Percentiles rank a stretch among this genome's conserved stretches.
These are phyloP conservation scores for Cadophora malorum DNA, from an alignment of 2,329 filamentous ascomycete genomes.

Conservation along the genomic window DNA sequence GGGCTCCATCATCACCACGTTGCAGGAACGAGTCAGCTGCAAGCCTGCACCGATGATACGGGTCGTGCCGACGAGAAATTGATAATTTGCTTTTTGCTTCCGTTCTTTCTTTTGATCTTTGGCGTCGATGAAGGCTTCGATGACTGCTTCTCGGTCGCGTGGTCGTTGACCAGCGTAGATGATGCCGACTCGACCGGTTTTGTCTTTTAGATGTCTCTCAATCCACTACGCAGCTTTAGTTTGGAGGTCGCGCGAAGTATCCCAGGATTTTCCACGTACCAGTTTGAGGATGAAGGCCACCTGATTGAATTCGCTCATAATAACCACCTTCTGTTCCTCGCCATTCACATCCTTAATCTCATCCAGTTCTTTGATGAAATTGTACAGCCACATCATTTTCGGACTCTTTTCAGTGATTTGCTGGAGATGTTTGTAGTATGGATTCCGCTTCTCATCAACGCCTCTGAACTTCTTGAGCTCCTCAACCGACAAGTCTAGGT, in stretches of 20 bases:
- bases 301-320: constrained; percentile 31
- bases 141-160: constrained; percentile 10
- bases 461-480: constrained; percentile 23
- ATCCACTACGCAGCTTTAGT: constrained; percentile 26
- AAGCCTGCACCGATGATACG: constrained; percentile 31
- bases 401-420: constrained; percentile 31
- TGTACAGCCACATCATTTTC: constrained; percentile 32
- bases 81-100: constrained; percentile 26
- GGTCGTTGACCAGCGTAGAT: constrained; percentile 23
- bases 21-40: constrained; percentile 29
- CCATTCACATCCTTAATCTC: constrained; percentile 18
- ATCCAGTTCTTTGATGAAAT: constrained; percentile 25
- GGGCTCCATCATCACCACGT: constrained; percentile 34
- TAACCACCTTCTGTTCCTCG: constrained; percentile 32
- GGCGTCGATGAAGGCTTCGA: constrained; percentile 29
- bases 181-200: constrained; percentile 21
- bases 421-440: constrained; percentile 25
- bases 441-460: constrained; percentile 18
- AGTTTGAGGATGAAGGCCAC: constrained; percentile 35
- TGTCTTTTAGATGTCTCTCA: constrained; percentile 22
- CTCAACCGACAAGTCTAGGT: constrained; percentile 25
- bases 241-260: too few species aligned
- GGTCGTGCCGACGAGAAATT: constrained; percentile 31
- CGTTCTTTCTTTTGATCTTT: constrained; percentile 14
- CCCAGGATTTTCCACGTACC: constrained; percentile 9